Evolutionary conservation across 129 eudicot species (phyloP).

Genomic region (Pseudognaphalium luteoalbum): DNA sequence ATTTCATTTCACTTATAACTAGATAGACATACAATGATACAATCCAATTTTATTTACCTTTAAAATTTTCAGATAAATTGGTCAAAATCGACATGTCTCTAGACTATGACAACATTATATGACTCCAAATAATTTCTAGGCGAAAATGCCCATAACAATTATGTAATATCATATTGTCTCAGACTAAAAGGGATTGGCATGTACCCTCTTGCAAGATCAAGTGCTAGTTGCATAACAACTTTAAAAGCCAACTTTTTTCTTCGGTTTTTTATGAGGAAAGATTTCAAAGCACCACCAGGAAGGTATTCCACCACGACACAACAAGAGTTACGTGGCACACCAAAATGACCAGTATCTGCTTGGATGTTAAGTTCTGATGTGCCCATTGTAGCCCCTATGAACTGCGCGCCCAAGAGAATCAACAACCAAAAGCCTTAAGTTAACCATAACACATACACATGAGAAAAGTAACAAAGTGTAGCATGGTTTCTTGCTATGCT

Average conservation of each 20-base stretch:
- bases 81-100: not conserved
- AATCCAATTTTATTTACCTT: too few relatives aligned
- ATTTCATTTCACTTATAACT: not conserved
- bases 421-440: not conserved
- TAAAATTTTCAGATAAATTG: not conserved
- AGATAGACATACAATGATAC: not conserved
- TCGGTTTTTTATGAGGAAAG: slow-evolving; percentile 71
- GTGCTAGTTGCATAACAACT: slow-evolving; percentile 80
- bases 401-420: slow-evolving; percentile 39
- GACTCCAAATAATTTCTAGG: not conserved
- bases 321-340: slow-evolving; percentile 70
- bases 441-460: not conserved
- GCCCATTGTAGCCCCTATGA: slow-evolving; percentile 92
- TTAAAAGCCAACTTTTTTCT: slow-evolving; percentile 83
- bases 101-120: not conserved
- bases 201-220: slow-evolving; percentile 93
- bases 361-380: slow-evolving; percentile 73
- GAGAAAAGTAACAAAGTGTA: not conserved
- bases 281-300: slow-evolving; percentile 85
- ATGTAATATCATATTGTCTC: not conserved
- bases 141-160: not conserved
- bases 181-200: not conserved
- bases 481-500: not conserved
- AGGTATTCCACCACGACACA: slow-evolving; percentile 93
- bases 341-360: slow-evolving; percentile 68